A percentile compares a stretch with the other conserved stretches of the same genome.
phyloP scores from a whole-genome alignment of 768 basidiomycete genomes.

The Dacryopinax primogenitus region DNA sequence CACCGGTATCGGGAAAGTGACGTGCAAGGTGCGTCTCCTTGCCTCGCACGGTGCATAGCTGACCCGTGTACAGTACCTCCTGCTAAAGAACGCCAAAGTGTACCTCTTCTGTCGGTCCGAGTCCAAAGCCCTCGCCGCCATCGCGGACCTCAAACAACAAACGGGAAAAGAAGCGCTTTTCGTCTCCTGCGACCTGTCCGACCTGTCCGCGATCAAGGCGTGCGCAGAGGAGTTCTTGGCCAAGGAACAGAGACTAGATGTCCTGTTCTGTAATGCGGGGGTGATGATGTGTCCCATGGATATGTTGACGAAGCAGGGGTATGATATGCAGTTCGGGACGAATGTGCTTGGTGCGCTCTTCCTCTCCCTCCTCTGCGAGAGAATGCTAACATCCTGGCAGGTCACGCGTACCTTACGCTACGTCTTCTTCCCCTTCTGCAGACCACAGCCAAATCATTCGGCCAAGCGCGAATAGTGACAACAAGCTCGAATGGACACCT shows the following conservation, averaged over 20 bases:
- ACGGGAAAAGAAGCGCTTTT: slow-evolving; percentile 38
- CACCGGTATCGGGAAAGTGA: slow-evolving; percentile 32
- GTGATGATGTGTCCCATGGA: neutral
- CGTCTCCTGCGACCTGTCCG: slow-evolving; percentile 36
- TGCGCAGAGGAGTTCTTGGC: slow-evolving; percentile 31
- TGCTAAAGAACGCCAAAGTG: slow-evolving; percentile 41
- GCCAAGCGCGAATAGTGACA: neutral
- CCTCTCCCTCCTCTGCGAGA: neutral
- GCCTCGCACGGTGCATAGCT: neutral
- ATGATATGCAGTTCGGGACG: slow-evolving; percentile 15
- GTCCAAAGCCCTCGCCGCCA: slow-evolving; percentile 38
- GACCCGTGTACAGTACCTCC: neutral
- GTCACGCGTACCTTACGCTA: slow-evolving; percentile 15
- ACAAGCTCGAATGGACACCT: neutral
- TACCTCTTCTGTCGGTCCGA: slow-evolving; percentile 37
- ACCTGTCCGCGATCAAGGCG: slow-evolving; percentile 32
- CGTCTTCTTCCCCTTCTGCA: neutral
- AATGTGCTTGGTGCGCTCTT: slow-evolving; percentile 9
- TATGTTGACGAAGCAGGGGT: slow-evolving; percentile 2
- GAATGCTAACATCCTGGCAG: neutral
- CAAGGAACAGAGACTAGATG: slow-evolving; percentile 8
- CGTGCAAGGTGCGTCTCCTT: slow-evolving; percentile 29
- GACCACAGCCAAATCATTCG: neutral
- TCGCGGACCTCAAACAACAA: slow-evolving; percentile 37
- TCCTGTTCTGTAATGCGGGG: slow-evolving; percentile 12